Percentiles rank a stretch among this genome's conserved stretches.
Conservation (phyloP, 768 basidiomycete species). For the Rhizopogon vesiculosus region DNA sequence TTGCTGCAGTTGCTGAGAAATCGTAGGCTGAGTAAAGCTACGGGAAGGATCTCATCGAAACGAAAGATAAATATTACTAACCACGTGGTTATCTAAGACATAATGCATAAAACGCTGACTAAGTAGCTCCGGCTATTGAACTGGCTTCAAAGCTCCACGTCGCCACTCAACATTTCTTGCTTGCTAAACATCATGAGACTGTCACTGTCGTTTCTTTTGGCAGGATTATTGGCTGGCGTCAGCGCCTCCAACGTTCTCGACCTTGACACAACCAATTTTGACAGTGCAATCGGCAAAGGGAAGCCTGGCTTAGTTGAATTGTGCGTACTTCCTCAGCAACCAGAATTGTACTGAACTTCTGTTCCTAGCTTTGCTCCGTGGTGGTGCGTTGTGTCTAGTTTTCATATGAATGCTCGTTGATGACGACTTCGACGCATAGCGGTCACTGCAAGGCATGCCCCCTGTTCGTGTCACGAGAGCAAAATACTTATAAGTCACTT, state of each 20-base stretch:
- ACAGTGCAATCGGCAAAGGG: conserved; percentile 67
- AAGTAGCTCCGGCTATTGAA: not conserved
- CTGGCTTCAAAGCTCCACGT: conserved; percentile 22
- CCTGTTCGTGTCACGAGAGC: not conserved
- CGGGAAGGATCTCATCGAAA: not conserved
- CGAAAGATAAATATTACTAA: not conserved
- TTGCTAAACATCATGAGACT: conserved; percentile 49
- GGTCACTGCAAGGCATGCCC: conserved; percentile 79
- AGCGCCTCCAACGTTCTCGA: conserved; percentile 83
- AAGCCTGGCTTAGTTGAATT: conserved; percentile 89
- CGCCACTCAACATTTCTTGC: conserved; percentile 11
- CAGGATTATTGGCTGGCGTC: conserved; percentile 50
- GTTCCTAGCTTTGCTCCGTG: conserved; percentile 73
- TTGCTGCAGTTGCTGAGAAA: conserved; percentile 18
- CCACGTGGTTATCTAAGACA: conserved; percentile 6
- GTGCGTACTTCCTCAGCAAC: conserved; percentile 39
- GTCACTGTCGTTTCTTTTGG: conserved; percentile 48
- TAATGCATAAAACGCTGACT: conserved; percentile 2
- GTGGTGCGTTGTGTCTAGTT: conserved; percentile 52
- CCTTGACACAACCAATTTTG: conserved; percentile 71
- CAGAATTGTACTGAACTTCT: conserved; percentile 1
- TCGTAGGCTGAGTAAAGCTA: conserved; percentile 15
- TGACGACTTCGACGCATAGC: conserved; percentile 29
- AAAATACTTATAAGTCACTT: not conserved
- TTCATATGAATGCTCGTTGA: not conserved